These are phyloP conservation scores for Cylindricascospora bacillispora DNA, from an alignment of 1,139 yeast species.

Conservation along the genomic window DNA sequence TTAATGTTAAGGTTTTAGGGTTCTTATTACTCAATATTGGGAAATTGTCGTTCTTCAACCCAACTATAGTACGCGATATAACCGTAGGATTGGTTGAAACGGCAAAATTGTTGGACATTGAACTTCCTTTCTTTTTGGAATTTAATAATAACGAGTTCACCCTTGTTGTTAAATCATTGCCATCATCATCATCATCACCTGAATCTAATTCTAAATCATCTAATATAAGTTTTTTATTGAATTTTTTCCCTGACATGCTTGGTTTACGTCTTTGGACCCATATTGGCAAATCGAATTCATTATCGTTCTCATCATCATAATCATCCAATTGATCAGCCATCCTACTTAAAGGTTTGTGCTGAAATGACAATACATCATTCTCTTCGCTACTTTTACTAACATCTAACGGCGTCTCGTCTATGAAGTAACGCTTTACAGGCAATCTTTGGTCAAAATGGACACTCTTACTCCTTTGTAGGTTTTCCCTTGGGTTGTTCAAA, in stretches of 20 bases:
- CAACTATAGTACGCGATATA: slow-evolving; percentile 1
- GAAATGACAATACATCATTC: slow-evolving; percentile 9
- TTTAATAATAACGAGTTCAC: neutral
- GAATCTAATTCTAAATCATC: slow-evolving; percentile 6
- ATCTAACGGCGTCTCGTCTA: slow-evolving; percentile 19
- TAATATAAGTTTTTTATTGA: slow-evolving; percentile 3
- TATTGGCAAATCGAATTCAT: slow-evolving; percentile 6
- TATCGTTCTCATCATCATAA: slow-evolving; percentile 3
- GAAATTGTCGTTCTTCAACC: slow-evolving; percentile 10
- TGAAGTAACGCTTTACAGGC: slow-evolving; percentile 16
- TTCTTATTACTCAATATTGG: slow-evolving; percentile 11
- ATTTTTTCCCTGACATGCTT: slow-evolving; percentile 1
- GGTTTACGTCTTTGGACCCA: slow-evolving; percentile 6
- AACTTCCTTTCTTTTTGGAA: neutral
- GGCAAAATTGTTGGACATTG: neutral
- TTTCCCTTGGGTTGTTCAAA: neutral
- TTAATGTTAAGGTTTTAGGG: slow-evolving; percentile 11
- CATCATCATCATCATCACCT: slow-evolving; percentile 3
- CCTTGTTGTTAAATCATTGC: slow-evolving; percentile 1
- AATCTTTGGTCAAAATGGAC: slow-evolving; percentile 22
- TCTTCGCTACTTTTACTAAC: slow-evolving; percentile 7
- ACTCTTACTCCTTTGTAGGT: slow-evolving; percentile 16
- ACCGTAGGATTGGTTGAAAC: neutral
- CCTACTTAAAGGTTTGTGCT: slow-evolving; percentile 9
- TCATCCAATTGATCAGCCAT: slow-evolving; percentile 1